These are phyloP conservation scores for Croton setiger DNA, from an alignment of 441 rosid species.

Conservation along the genomic window DNA sequence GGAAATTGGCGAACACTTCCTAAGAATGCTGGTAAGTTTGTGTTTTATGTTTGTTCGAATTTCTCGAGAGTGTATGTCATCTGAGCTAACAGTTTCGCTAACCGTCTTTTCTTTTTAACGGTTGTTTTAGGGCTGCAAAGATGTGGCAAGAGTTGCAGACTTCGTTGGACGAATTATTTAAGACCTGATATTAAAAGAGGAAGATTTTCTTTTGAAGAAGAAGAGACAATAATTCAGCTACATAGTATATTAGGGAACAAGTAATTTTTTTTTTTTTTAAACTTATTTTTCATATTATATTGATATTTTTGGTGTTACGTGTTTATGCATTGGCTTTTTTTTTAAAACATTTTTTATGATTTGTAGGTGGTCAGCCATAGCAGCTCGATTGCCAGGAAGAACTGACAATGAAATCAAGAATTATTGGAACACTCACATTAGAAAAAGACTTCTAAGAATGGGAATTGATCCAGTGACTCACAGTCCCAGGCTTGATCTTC, in stretches of 20 bases:
- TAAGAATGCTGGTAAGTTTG: constrained; percentile 36
- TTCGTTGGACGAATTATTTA: constrained; percentile 54
- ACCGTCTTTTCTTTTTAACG: not conserved
- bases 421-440: constrained; percentile 89
- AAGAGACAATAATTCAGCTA: constrained; percentile 40
- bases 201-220: constrained; percentile 45
- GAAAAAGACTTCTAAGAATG: constrained; percentile 75
- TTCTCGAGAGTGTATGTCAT: not conserved
- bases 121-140: constrained; percentile 41
- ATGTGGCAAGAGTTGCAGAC: constrained; percentile 59
- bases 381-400: constrained; percentile 83
- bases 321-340: not conserved
- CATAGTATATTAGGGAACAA: constrained; percentile 51
- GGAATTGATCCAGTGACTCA: constrained; percentile 96
- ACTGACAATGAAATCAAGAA: constrained; percentile 96
- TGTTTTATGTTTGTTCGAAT: not conserved
- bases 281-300: not conserved
- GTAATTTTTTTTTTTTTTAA: constrained; percentile 30
- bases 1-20: constrained; percentile 47
- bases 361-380: constrained; percentile 86
- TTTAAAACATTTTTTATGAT: not conserved
- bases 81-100: not conserved
- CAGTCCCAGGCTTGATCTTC: constrained; percentile 76
- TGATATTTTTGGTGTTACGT: not conserved
- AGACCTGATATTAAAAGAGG: constrained; percentile 54